phyloP scores from a whole-genome alignment of 129 eudicot genomes.

The Escallonia herrerae region DNA sequence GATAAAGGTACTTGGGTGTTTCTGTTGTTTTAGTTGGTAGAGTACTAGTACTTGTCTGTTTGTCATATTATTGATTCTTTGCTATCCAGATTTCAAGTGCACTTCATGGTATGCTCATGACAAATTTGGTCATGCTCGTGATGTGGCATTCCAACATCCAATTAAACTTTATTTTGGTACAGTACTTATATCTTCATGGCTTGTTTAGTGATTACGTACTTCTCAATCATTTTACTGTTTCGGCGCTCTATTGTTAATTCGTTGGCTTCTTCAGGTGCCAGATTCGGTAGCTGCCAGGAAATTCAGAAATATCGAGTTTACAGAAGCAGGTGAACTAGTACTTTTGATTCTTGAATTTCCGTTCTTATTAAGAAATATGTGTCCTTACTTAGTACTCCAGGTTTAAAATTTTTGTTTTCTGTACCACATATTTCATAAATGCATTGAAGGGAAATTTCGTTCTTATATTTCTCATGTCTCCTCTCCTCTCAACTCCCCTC shows the following conservation, averaged over 20 bases:
- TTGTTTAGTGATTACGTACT: neutral
- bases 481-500: too few relatives aligned
- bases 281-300: constrained; percentile 75
- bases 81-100: constrained; percentile 55
- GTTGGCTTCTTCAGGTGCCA: constrained; percentile 55
- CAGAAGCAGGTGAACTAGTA: constrained; percentile 44
- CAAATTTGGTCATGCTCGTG: constrained; percentile 68
- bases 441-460: too few relatives aligned
- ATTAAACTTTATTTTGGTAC: constrained; percentile 90
- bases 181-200: constrained; percentile 14
- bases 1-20: constrained; percentile 61
- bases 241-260: neutral
- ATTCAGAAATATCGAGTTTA: constrained; percentile 65
- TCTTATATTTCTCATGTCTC: too few relatives aligned
- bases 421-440: too few relatives aligned
- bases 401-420: too few relatives aligned
- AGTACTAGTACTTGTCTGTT: neutral
- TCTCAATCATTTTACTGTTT: constrained; percentile 5
- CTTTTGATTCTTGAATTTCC: neutral
- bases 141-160: constrained; percentile 84
- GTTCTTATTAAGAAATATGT: too few relatives aligned
- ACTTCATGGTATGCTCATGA: constrained; percentile 72
- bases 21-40: constrained; percentile 9
- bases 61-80: constrained; percentile 3
- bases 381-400: too few relatives aligned